Evolutionary conservation across 495 filamentous ascomycete species (phyloP).

Genomic region (Cercophora samala): DNA sequence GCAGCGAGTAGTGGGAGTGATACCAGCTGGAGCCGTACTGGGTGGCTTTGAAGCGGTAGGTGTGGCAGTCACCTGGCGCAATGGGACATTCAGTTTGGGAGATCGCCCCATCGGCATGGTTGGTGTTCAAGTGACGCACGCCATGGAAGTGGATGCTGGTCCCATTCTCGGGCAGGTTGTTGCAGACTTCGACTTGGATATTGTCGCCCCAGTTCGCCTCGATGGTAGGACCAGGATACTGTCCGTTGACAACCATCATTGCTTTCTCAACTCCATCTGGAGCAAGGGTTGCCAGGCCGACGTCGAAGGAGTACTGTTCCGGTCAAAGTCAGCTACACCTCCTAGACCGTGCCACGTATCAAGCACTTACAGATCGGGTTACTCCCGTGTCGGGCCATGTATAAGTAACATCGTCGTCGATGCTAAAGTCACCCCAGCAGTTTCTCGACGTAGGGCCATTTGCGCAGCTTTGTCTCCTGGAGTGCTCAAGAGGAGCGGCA

Average conservation of each 20-base stretch:
- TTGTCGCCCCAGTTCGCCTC: slow-evolving; percentile 56
- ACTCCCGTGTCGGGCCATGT: slow-evolving; percentile 20
- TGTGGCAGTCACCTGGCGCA: slow-evolving; percentile 36
- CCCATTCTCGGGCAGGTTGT: slow-evolving; percentile 45
- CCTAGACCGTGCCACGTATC: slow-evolving; percentile 40
- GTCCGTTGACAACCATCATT: slow-evolving; percentile 44
- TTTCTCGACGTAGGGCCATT: slow-evolving; percentile 19
- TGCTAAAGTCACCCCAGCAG: slow-evolving; percentile 24
- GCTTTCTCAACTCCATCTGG: slow-evolving; percentile 45
- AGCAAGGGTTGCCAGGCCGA: slow-evolving; percentile 34
- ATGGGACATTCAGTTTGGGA: slow-evolving; percentile 49
- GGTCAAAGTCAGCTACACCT: slow-evolving; percentile 30
- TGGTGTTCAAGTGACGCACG: slow-evolving; percentile 34
- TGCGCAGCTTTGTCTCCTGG: slow-evolving; percentile 12
- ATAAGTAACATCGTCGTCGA: slow-evolving; percentile 15
- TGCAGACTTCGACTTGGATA: slow-evolving; percentile 54
- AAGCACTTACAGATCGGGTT: slow-evolving; percentile 30
- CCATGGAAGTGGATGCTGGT: slow-evolving; percentile 56
- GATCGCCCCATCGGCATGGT: slow-evolving; percentile 41
- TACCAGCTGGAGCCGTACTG: slow-evolving; percentile 60
- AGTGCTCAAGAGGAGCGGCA: neutral
- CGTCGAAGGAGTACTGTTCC: slow-evolving; percentile 44
- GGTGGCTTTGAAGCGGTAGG: slow-evolving; percentile 26
- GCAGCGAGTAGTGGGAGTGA: slow-evolving; percentile 57
- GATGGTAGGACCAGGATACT: slow-evolving; percentile 29